Conservation (phyloP, 768 basidiomycete species). For the Lentinula edodes region DNA sequence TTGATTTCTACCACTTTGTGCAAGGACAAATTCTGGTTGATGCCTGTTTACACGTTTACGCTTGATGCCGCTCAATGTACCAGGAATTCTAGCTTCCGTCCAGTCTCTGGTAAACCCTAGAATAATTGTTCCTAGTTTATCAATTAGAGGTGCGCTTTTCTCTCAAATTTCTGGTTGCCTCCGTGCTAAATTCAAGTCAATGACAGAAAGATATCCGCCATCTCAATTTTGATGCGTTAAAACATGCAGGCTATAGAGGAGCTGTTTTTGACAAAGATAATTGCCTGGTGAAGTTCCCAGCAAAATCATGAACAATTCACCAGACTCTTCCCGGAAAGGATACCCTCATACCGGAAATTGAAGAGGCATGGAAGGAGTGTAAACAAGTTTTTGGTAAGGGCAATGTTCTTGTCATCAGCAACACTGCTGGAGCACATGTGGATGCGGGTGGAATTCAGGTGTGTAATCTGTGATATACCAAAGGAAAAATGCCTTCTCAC, state of each 20-base stretch:
- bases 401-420: constrained; percentile 88
- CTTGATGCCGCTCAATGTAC: constrained; percentile 69
- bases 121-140: constrained; percentile 58
- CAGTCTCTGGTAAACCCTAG: constrained; percentile 67
- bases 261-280: constrained; percentile 98
- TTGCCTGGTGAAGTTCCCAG: constrained; percentile 64
- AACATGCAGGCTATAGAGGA: constrained; percentile 76
- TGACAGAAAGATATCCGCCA: constrained; percentile 78
- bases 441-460: constrained; percentile 82
- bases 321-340: constrained; percentile 84
- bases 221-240: constrained; percentile 70
- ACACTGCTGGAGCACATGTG: constrained; percentile 82
- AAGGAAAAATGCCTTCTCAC: constrained; percentile 93
- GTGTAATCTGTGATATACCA: constrained; percentile 25
- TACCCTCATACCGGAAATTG: constrained; percentile 66
- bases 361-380: constrained; percentile 76
- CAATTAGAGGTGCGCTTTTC: constrained; percentile 52
- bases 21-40: not conserved
- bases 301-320: not conserved
- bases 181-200: constrained; percentile 1
- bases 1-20: too few species aligned
- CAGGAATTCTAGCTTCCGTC: constrained; percentile 64
- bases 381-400: constrained; percentile 65
- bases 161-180: not conserved
- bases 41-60: too few species aligned